Conservation (phyloP, 2,329 filamentous ascomycete species). For the Curvularia lunata region DNA sequence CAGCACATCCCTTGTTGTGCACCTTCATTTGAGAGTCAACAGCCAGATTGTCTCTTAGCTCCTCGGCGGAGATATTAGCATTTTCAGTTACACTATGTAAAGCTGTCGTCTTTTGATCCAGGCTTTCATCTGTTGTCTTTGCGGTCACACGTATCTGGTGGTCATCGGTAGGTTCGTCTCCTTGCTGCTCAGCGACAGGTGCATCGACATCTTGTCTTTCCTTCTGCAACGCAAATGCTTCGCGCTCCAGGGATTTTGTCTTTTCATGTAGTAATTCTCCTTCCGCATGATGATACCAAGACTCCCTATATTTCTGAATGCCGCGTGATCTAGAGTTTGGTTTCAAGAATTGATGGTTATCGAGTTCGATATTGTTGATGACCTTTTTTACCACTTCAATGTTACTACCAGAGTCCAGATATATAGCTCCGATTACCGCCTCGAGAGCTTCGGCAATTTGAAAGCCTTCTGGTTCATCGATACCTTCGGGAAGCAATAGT, state of each 20-base stretch:
- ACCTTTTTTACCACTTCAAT: constrained; percentile 17
- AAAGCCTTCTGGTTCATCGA: neutral
- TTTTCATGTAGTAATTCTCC: neutral
- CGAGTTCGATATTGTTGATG: constrained; percentile 15
- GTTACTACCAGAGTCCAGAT: constrained; percentile 25
- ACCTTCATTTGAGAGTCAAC: neutral
- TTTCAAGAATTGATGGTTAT: constrained; percentile 20
- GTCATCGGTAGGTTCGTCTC: too few relatives aligned
- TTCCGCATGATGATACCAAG: neutral
- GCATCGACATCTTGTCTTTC: neutral
- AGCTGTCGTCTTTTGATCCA: too few relatives aligned
- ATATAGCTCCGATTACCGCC: constrained; percentile 33
- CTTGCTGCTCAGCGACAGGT: too few relatives aligned
- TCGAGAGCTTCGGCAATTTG: constrained; percentile 30
- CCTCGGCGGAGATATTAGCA: neutral
- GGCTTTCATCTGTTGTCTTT: too few relatives aligned
- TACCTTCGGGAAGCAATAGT: constrained; percentile 7
- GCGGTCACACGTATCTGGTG: too few relatives aligned
- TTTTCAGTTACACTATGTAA: too few relatives aligned
- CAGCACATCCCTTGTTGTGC: neutral
- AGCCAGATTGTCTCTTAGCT: neutral
- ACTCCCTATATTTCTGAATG: neutral
- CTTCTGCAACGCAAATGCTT: neutral
- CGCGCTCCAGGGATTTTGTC: neutral
- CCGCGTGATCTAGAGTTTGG: neutral